Evolutionary conservation across 345 rosid species (phyloP).

Genomic region (Pistacia vera): DNA sequence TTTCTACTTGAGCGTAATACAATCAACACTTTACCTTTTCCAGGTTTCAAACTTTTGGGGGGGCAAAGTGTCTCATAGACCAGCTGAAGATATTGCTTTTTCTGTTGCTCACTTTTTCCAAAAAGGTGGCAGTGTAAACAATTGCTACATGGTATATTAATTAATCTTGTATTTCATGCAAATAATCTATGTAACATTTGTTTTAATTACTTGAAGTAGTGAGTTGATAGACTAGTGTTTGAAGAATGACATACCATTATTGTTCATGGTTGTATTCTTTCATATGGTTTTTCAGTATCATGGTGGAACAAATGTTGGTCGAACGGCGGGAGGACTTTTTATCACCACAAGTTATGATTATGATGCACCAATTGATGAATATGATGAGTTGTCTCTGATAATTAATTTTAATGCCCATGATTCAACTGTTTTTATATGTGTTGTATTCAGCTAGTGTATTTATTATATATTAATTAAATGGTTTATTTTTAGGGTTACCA

Average conservation of each 20-base stretch:
- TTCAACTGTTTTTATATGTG: not conserved
- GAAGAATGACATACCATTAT: not conserved
- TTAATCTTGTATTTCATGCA: conserved; percentile 12
- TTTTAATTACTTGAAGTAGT: not conserved
- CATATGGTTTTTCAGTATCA: conserved; percentile 60
- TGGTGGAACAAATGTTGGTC: too few species aligned
- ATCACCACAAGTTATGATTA: conserved; percentile 97
- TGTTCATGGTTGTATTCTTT: not conserved
- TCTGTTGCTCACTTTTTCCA: conserved; percentile 91
- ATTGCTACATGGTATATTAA: conserved; percentile 81
- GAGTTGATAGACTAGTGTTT: not conserved
- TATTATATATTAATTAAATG: not conserved
- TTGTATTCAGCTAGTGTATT: not conserved
- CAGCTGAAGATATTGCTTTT: conserved; percentile 84
- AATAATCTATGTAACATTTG: not conserved
- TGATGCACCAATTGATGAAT: conserved; percentile 98
- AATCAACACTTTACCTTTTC: not conserved
- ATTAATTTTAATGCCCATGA: not conserved
- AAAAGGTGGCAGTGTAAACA: conserved; percentile 86
- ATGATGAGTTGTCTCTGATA: conserved; percentile 52
- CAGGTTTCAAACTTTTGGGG: conserved; percentile 95
- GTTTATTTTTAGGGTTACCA: conserved; percentile 56
- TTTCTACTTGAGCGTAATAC: not conserved
- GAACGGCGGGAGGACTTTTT: conserved; percentile 90
- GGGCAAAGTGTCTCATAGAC: conserved; percentile 83